A percentile compares a stretch with the other conserved stretches of the same genome.
phyloP scores from a whole-genome alignment of 75 land plant species.

The Pseudotsuga menziesii region DNA sequence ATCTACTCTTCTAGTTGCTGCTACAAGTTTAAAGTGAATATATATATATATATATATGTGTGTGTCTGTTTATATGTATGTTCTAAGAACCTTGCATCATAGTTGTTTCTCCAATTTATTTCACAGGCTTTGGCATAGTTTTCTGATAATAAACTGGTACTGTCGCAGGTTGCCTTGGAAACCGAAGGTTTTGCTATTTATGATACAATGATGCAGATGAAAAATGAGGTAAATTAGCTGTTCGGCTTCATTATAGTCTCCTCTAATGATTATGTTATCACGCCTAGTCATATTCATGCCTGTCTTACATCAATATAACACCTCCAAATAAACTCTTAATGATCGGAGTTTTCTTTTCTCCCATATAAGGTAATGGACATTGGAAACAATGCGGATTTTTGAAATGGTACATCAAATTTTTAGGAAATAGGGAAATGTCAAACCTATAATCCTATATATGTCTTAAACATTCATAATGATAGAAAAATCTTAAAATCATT shows the following conservation, averaged over 20 bases:
- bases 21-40: too few relatives aligned
- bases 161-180: constrained; percentile 82
- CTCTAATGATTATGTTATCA: neutral
- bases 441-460: too few relatives aligned
- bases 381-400: too few relatives aligned
- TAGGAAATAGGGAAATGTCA: too few relatives aligned
- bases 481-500: too few relatives aligned
- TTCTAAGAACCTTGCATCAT: neutral
- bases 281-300: neutral
- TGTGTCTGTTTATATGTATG: too few relatives aligned
- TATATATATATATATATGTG: too few relatives aligned
- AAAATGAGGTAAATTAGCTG: constrained; percentile 64
- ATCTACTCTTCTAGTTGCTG: too few relatives aligned
- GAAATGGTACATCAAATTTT: too few relatives aligned
- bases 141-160: constrained; percentile 11
- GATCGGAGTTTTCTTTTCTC: too few relatives aligned
- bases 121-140: neutral
- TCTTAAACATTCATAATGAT: too few relatives aligned
- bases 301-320: neutral
- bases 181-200: constrained; percentile 94
- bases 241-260: neutral
- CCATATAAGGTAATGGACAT: too few relatives aligned
- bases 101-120: neutral
- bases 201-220: constrained; percentile 81
- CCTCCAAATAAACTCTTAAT: neutral